Evolutionary conservation across 2,329 filamentous ascomycete genomes (phyloP), one percentile per base, ranked within the genome.

Genomic region (Colletotrichum neosansevieriae): DNA sequence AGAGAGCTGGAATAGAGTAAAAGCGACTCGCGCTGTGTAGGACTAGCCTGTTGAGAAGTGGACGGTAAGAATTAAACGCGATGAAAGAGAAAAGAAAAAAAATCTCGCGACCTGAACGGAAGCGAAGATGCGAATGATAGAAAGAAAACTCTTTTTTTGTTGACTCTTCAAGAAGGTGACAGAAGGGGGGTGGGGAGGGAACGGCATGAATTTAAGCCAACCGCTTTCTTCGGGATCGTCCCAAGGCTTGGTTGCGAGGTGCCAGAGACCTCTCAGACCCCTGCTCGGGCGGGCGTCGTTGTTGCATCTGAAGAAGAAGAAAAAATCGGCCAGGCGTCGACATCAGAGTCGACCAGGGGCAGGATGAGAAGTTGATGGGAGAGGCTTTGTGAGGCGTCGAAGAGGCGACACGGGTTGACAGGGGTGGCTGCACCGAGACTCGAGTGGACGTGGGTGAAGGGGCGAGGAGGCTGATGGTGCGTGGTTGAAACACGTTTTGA

Each of bases 11-110:
- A 54, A 67, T 56, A 59, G 19, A 32, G 61, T 50, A 69, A 72
- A 74, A 79, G 83, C 83, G 83, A 79, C 82, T 84, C 36, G 83
- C 83, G 82, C 83, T 83, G 29, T 19, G 63, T 75, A 85, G 83
- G 83, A 80, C 84, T 84, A 83, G 83, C 83, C 83, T 83, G 71
- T 76, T 15, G n/a, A 32, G 74, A 73, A 77, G 72, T 71, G 71
- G 44, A 56, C 40, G 63, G 44, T 71, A 67, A 64, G 66, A 74
- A 72, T 69, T 59, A 67, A 69, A 72, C 21, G 42, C 47, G 47
- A 53, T 45, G 49, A 73, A 71, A 65, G 70, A 71, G 75, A 74
- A 73, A 58, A 73, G 71, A 76, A 74, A 72, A 42, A 71, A 70
- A 66, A 67, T 59, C 65, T 68, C n/a, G 50, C 50, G 19, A 54